Evolutionary conservation across 2,329 filamentous ascomycete genomes (phyloP).

Genomic region (Xylariaceae sp.): DNA sequence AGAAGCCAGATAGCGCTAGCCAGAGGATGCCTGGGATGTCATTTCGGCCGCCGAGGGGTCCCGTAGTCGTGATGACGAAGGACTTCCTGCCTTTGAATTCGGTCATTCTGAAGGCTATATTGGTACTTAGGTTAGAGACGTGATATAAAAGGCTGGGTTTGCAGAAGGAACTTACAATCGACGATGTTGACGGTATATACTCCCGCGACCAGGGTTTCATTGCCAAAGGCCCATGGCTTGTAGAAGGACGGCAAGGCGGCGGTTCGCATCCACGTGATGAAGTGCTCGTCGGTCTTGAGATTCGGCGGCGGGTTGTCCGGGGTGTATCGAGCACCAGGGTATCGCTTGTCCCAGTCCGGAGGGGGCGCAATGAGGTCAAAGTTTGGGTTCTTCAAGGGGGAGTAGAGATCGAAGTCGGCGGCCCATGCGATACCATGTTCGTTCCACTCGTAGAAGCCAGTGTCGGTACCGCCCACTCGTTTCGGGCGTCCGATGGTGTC

Average conservation of each 20-base stretch:
- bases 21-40: constrained; percentile 96
- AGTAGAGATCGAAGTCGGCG: constrained; percentile 76
- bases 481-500: constrained; percentile 71
- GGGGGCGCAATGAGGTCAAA: constrained; percentile 66
- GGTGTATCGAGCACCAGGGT: constrained; percentile 62
- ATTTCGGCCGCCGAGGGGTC: constrained; percentile 91
- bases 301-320: constrained; percentile 60
- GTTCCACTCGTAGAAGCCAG: constrained; percentile 67
- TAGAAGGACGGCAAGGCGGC: constrained; percentile 90
- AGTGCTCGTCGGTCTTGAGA: constrained; percentile 69
- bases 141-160: constrained; percentile 32
- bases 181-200: constrained; percentile 71
- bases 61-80: constrained; percentile 81
- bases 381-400: constrained; percentile 55
- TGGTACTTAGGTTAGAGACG: constrained; percentile 1
- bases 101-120: constrained; percentile 70
- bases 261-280: constrained; percentile 99
- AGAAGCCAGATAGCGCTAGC: constrained; percentile 86
- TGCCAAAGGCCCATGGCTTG: constrained; percentile 84
- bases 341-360: constrained; percentile 74
- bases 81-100: constrained; percentile 83
- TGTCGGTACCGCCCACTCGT: constrained; percentile 44
- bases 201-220: constrained; percentile 60
- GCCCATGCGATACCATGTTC: constrained; percentile 76
- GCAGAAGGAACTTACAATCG: constrained; percentile 59